Evolutionary conservation across 768 basidiomycete genomes (phyloP), one percentile per base, ranked within the genome.

Genomic region (Naganishia antarctica): DNA sequence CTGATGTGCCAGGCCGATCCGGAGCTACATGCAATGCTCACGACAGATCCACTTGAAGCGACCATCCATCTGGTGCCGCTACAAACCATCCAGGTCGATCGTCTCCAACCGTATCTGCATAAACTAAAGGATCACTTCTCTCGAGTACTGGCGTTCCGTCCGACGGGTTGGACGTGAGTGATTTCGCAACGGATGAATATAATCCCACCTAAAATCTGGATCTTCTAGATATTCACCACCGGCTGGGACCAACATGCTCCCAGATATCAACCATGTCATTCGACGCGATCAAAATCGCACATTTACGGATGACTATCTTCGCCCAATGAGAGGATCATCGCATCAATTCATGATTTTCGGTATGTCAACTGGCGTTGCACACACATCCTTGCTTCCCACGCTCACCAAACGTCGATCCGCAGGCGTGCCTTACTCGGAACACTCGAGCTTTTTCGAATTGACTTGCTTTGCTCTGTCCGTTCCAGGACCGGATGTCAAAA

Each of bases 91-190:
- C 83, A 84, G 3, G 83, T 85, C 0, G 93, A 98, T 70, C 82
- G 83, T 62, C 81, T 99, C 34, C 85, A 85, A 73, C 78, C 79
- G 2, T 98, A 99, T 71, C 79, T 90, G 23, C 84, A 85, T 45
- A 84, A 84, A 6, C 90, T 86, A 72, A 84, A 87, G 60, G 85
- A 85, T 4, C 81, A 79, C 13, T 98, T 87, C 73, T 83, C 81
- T 50, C 85, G 83, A 60, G 84, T 84, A 1, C 81, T 96, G 13
- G 93, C 87, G 0, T 88, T 98, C 69, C 80, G 93, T 63, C 96
- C 96, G 0, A 98, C 96, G 0, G 96, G 96, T 37, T 98, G 94
- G 94, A 89, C 90, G 85, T 96, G 65, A 74, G 89, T 83, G 15
- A 8, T 0, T 44, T 11, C 2, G 4, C 37, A 12, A 12, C n/a